phyloP scores from a whole-genome alignment of 148 eudicot species.

The Silene conica region DNA sequence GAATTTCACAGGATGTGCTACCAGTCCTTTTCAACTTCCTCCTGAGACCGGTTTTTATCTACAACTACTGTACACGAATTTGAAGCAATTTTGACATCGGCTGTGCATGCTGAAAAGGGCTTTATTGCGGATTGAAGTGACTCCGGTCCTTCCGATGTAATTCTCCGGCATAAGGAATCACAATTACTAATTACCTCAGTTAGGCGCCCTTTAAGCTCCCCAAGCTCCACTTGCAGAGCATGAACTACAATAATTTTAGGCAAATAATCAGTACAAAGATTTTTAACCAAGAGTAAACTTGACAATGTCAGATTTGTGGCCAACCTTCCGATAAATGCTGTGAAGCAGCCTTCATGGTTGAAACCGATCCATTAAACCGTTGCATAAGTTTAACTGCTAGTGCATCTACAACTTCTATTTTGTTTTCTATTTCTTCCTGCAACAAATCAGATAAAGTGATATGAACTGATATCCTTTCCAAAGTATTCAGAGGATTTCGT shows the following conservation, averaged over 20 bases:
- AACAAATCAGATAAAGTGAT: constrained; percentile 7
- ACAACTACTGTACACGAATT: constrained; percentile 22
- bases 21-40: constrained; percentile 23
- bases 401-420: constrained; percentile 94
- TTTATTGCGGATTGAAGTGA: constrained; percentile 58
- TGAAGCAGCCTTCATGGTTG: constrained; percentile 83
- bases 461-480: neutral
- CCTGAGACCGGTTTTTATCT: constrained; percentile 19
- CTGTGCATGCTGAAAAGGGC: constrained; percentile 50
- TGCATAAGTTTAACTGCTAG: constrained; percentile 76
- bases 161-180: constrained; percentile 74
- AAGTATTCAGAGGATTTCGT: neutral
- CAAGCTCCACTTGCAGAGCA: constrained; percentile 80
- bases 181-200: constrained; percentile 92
- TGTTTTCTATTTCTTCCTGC: constrained; percentile 91
- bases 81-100: constrained; percentile 31
- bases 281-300: neutral
- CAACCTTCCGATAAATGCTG: constrained; percentile 81
- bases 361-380: constrained; percentile 78
- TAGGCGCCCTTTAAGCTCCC: constrained; percentile 85
- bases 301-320: neutral
- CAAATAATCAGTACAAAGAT: neutral
- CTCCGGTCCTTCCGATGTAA: constrained; percentile 64
- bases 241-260: constrained; percentile 44
- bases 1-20: neutral